A percentile compares a stretch with the other conserved stretches of the same genome.
phyloP scores from a whole-genome alignment of 2,329 filamentous ascomycete species.

The Alternaria panax region DNA sequence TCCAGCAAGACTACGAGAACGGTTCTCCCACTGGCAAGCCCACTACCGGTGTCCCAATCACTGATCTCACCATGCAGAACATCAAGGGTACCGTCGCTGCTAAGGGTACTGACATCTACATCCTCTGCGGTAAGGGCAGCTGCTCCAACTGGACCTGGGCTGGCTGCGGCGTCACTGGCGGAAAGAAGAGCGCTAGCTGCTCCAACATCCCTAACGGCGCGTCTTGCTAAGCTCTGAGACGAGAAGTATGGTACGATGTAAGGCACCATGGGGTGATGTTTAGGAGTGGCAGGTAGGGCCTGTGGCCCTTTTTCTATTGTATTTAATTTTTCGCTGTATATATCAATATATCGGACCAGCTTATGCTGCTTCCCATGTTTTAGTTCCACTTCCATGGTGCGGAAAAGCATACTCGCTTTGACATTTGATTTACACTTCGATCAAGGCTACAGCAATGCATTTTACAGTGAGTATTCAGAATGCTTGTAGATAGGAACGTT shows the following conservation, averaged over 20 bases:
- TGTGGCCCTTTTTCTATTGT: slow-evolving; percentile 1
- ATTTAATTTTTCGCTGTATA: neutral
- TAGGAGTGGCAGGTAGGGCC: neutral
- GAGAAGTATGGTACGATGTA: neutral
- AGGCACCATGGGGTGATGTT: neutral
- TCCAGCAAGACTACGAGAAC: slow-evolving; percentile 63
- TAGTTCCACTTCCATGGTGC: neutral
- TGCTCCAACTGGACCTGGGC: slow-evolving; percentile 65
- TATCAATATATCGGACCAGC: neutral
- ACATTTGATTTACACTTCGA: neutral
- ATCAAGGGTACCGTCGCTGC: slow-evolving; percentile 51
- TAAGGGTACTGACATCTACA: slow-evolving; percentile 55
- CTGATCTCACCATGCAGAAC: slow-evolving; percentile 51
- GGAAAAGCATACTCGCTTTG: neutral
- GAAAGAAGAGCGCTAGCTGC: slow-evolving; percentile 47
- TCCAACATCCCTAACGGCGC: slow-evolving; percentile 46
- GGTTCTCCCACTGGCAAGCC: slow-evolving; percentile 53
- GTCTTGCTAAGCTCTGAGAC: slow-evolving; percentile 37
- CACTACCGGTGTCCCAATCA: slow-evolving; percentile 58
- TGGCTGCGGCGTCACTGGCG: slow-evolving; percentile 51
- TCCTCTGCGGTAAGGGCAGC: slow-evolving; percentile 63
- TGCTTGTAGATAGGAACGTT: neutral
- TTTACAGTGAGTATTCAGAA: too few relatives aligned
- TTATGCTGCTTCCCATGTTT: neutral
- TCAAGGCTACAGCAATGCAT: neutral